Evolutionary conservation across 108 stramenopile species (phyloP).

Genomic region (Thalassiosira profunda): DNA sequence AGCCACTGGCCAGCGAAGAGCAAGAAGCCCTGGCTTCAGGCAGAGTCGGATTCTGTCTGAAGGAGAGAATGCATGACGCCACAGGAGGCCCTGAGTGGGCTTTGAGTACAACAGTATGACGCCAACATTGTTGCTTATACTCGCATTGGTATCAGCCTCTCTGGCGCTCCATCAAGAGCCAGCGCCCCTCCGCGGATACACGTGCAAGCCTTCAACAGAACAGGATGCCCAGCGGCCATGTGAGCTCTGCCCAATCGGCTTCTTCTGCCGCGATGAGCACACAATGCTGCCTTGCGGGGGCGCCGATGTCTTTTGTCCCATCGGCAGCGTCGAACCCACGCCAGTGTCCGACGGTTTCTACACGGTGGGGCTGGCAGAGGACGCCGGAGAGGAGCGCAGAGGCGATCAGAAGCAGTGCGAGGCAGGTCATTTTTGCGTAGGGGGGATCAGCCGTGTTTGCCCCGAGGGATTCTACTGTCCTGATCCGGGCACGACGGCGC

Average conservation of each 20-base stretch:
- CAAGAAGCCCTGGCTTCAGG: too few relatives aligned
- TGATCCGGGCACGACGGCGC: constrained; percentile 4
- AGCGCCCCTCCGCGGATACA: constrained; percentile 26
- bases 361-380: constrained; percentile 4
- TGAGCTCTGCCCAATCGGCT: constrained; percentile 19
- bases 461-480: constrained; percentile 33
- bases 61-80: too few relatives aligned
- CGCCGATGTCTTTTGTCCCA: constrained; percentile 20
- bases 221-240: constrained; percentile 32
- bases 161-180: constrained; percentile 10
- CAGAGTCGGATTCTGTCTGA: too few relatives aligned
- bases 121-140: not conserved
- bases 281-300: constrained; percentile 28
- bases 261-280: constrained; percentile 19
- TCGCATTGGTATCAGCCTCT: not conserved
- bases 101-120: too few relatives aligned
- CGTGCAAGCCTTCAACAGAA: constrained; percentile 10
- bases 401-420: constrained; percentile 11
- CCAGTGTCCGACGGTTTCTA: constrained; percentile 22
- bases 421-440: constrained; percentile 21
- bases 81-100: too few relatives aligned
- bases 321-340: constrained; percentile 29
- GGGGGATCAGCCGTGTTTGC: constrained; percentile 19
- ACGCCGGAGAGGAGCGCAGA: constrained; percentile 14
- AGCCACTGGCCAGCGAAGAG: too few relatives aligned